These are phyloP conservation scores for Plasmodium knowlesi DNA, from an alignment of 169 alveolate species.

Conservation along the genomic window DNA sequence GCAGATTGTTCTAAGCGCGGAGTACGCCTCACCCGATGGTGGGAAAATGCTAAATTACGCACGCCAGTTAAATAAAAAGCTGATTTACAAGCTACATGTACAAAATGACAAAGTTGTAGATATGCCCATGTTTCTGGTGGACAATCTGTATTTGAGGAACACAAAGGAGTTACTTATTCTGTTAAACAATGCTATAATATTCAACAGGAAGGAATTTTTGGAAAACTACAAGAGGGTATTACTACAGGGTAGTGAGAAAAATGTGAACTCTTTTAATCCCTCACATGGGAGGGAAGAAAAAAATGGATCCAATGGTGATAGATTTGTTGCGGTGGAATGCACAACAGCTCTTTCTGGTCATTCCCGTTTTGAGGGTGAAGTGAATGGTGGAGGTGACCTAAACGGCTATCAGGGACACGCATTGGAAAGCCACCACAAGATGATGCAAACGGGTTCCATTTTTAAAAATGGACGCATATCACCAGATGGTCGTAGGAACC, in stretches of 20 bases:
- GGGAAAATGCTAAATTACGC: constrained; percentile 43
- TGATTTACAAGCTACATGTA: constrained; percentile 47
- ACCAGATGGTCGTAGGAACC: background rate
- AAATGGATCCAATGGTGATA: background rate
- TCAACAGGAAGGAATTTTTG: constrained; percentile 38
- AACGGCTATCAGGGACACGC: background rate
- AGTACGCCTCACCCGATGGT: background rate
- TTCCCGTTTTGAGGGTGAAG: background rate
- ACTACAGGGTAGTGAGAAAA: background rate
- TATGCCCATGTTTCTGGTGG: constrained; percentile 73
- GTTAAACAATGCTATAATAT: constrained; percentile 35
- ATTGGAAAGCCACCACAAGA: background rate
- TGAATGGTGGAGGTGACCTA: background rate
- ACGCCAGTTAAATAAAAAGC: constrained; percentile 31
- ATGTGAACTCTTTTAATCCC: background rate
- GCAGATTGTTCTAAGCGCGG: background rate
- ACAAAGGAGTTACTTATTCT: constrained; percentile 45
- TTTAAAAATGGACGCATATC: background rate
- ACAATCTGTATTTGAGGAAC: constrained; percentile 39
- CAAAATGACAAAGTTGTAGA: constrained; percentile 70
- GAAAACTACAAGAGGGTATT: constrained; percentile 49
- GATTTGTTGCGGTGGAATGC: background rate
- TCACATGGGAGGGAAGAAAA: background rate
- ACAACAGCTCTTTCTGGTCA: background rate
- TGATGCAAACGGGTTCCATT: background rate